Evolutionary conservation across 352 stramenopile genomes (phyloP), one percentile per base, ranked within the genome.

Genomic region (Globisporangium emineosum): DNA sequence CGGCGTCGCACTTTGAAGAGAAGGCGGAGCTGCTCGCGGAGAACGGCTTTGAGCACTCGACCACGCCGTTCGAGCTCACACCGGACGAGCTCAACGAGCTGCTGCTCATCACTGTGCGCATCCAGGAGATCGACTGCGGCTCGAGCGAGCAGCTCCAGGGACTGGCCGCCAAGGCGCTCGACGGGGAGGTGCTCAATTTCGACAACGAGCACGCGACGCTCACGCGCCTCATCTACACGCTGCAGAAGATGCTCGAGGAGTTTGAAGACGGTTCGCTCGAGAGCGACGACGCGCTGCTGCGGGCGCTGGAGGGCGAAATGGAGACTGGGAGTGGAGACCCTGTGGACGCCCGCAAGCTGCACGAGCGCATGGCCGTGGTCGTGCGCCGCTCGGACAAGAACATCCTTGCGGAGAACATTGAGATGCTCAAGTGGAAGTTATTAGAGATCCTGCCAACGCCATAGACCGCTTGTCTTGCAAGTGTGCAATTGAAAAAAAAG

Each of bases 401-500:
- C 47, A 89, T 94, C 61, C 61, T 94, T 15, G 57, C 72, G 1
- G 79, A 86, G 63, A 90, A 83, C 52, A 78, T 91, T 42, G 67
- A 80, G 29, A 79, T 88, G 73, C 75, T 92, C 60, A 86, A 94
- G 65, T 87, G 78, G 76, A 81, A 83, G 52, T 62, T 90, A 37
- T 67, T 89, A 17, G 75, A 82, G 19, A 71, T 89, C 49, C 69
- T 90, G 8, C 74, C 74, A 2, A 66, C 42, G 21, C 53, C 62
- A 15, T 67, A 78, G 65, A 67, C 69, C 47, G 71, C 60, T 68
- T 42, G 25, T n/a, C 27, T 5, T 27, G 42, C 5, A 13, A 45
- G 33, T 40, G 33, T 12, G 37, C 17, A 33, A 43, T 56, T 50
- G 45, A 58, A 49, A 19, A 25, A 30, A 9, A 29, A 45, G 23